Conservation (phyloP, 148 eudicot genomes). For the Nepenthes gracilis region DNA sequence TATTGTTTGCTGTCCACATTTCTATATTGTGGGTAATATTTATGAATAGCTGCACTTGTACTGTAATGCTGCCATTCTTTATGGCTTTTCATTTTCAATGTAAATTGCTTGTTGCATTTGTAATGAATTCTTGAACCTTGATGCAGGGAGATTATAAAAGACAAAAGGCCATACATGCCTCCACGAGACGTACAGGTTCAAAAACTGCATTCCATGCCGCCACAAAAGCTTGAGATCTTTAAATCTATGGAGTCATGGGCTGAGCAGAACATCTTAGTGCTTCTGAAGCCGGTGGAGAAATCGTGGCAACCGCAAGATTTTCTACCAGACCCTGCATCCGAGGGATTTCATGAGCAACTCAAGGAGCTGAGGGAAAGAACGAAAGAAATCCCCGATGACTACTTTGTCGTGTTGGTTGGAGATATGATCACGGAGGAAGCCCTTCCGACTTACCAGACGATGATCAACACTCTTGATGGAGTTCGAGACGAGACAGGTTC, state of each 20-base stretch:
- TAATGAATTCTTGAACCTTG: background rate
- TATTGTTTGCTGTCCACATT: no score
- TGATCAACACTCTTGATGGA: constrained; percentile 39
- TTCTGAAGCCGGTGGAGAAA: constrained; percentile 29
- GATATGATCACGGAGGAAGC: constrained; percentile 51
- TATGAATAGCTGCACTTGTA: no score
- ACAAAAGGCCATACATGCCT: constrained; percentile 22
- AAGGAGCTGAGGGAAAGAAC: constrained; percentile 29
- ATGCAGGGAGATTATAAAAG: constrained; percentile 18
- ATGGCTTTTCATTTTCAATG: no score
- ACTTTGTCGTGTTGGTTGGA: constrained; percentile 39
- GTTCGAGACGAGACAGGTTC: constrained; percentile 42
- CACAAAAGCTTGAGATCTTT: constrained; percentile 35
- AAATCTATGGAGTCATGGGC: constrained; percentile 36
- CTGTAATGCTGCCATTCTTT: no score
- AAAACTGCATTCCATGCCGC: constrained; percentile 31
- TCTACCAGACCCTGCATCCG: constrained; percentile 29
- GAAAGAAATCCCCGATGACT: constrained; percentile 31
- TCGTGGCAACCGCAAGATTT: constrained; percentile 44
- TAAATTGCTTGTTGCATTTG: no score
- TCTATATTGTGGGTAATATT: no score
- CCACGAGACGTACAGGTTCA: constrained; percentile 28
- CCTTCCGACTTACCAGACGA: constrained; percentile 40
- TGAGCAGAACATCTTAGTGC: constrained; percentile 26
- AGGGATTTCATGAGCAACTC: constrained; percentile 32